Evolutionary conservation across 345 rosid species (phyloP).

Genomic region (Angophora floribunda): DNA sequence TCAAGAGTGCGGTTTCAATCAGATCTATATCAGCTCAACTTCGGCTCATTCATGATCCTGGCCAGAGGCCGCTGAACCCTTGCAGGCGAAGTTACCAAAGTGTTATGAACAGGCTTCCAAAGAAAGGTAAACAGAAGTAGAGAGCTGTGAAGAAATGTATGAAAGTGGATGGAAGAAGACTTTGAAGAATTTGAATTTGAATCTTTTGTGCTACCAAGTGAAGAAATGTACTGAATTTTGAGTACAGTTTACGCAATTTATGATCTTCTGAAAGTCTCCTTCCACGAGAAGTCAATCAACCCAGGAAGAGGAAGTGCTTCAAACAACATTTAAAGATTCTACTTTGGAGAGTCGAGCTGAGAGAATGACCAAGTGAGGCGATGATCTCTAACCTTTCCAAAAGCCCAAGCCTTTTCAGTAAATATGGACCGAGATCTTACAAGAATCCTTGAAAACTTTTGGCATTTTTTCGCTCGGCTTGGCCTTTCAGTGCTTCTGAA

Average conservation of each 20-base stretch:
- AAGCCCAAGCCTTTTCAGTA: not conserved
- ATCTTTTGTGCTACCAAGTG: not conserved
- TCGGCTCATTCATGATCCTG: not conserved
- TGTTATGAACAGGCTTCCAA: not conserved
- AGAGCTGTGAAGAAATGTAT: not conserved
- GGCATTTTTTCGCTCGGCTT: not conserved
- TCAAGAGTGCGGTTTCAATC: not conserved
- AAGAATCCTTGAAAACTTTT: not conserved
- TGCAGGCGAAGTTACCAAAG: not conserved
- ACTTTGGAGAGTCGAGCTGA: not conserved
- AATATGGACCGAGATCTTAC: not conserved
- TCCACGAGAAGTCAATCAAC: not conserved
- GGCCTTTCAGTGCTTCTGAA: not conserved
- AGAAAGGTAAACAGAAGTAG: not conserved
- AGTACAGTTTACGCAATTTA: not conserved
- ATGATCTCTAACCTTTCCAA: not conserved
- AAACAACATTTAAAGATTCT: not conserved
- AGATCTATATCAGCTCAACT: not conserved
- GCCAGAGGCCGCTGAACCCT: not conserved
- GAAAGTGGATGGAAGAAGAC: not conserved
- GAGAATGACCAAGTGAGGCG: not conserved
- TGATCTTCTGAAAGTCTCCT: not conserved
- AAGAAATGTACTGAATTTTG: not conserved
- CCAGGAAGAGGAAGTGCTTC: not conserved
- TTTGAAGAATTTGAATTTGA: not conserved